phyloP scores from a whole-genome alignment of 495 filamentous ascomycete genomes.

The Cenococcum geophilum region DNA sequence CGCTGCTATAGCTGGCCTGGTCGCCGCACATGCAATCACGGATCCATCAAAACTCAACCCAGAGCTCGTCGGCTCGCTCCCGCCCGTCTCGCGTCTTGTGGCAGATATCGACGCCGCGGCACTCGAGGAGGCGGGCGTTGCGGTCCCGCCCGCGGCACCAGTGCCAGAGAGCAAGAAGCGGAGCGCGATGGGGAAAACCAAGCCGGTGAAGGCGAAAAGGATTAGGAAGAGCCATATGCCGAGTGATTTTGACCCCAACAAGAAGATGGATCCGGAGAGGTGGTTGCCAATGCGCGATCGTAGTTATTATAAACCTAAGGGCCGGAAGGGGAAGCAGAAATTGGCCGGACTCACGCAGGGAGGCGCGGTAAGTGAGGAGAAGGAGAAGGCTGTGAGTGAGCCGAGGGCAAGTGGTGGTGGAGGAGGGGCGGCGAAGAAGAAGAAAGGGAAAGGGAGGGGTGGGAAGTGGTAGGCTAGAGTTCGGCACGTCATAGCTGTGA shows the following conservation, averaged over 20 bases:
- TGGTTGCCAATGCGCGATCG: constrained; percentile 89
- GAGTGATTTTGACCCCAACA: constrained; percentile 68
- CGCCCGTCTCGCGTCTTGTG: constrained; percentile 59
- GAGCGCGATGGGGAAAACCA: constrained; percentile 45
- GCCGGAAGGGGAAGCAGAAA: constrained; percentile 81
- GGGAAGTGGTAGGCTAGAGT: constrained; percentile 25
- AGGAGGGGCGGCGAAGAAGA: constrained; percentile 22
- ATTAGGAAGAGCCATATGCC: constrained; percentile 63
- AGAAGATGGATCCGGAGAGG: constrained; percentile 77
- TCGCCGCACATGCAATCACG: constrained; percentile 72
- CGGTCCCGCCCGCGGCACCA: constrained; percentile 47
- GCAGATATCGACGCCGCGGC: constrained; percentile 58
- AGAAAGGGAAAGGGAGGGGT: constrained; percentile 30
- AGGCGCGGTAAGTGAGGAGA: constrained; percentile 30
- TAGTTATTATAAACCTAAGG: constrained; percentile 82
- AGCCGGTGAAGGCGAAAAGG: constrained; percentile 55
- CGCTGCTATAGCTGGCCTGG: constrained; percentile 66
- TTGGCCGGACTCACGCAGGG: constrained; percentile 77
- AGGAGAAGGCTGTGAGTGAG: constrained; percentile 11
- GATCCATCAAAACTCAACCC: constrained; percentile 55
- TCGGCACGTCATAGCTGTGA: too few species aligned
- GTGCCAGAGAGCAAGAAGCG: constrained; percentile 48
- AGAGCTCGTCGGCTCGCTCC: constrained; percentile 54
- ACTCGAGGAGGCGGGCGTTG: constrained; percentile 73
- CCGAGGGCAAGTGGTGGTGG: constrained; percentile 1